These are phyloP conservation scores for Apiospora phragmitis DNA, from an alignment of 2,329 filamentous ascomycete genomes.

Conservation along the genomic window DNA sequence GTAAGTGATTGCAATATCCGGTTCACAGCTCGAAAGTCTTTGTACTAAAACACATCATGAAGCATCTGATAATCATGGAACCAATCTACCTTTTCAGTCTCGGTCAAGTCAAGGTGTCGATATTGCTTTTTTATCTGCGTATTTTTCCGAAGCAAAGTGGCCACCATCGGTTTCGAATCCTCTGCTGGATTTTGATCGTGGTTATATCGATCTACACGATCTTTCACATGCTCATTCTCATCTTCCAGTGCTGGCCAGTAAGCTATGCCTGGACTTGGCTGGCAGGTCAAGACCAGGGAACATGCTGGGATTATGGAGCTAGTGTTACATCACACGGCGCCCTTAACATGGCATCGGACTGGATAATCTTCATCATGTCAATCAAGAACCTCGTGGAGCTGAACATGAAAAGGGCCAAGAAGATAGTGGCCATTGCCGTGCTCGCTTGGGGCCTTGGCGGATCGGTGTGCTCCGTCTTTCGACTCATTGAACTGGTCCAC, in stretches of 20 bases:
- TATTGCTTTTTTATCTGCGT: slow-evolving; percentile 13
- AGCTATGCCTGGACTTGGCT: slow-evolving; percentile 5
- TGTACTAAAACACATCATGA: background rate
- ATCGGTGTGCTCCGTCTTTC: slow-evolving; percentile 53
- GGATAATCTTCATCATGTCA: slow-evolving; percentile 50
- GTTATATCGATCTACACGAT: background rate
- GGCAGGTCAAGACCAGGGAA: background rate
- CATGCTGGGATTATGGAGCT: background rate
- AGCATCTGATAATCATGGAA: background rate
- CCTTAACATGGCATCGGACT: slow-evolving; percentile 52
- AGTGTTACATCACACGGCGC: slow-evolving; percentile 35
- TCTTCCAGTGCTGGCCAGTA: slow-evolving; percentile 12
- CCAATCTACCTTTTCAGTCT: slow-evolving; percentile 12
- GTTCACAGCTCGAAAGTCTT: background rate
- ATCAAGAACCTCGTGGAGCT: slow-evolving; percentile 50
- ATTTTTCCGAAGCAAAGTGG: slow-evolving; percentile 9
- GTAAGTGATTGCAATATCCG: background rate
- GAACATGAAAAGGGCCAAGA: slow-evolving; percentile 49
- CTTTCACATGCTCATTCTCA: background rate
- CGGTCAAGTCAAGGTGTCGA: slow-evolving; percentile 9
- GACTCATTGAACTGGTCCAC: slow-evolving; percentile 20
- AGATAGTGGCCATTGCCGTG: slow-evolving; percentile 50
- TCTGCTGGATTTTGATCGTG: slow-evolving; percentile 8
- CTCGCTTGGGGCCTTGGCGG: slow-evolving; percentile 57
- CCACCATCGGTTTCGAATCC: slow-evolving; percentile 6